phyloP scores from a whole-genome alignment of 148 eudicot genomes.

The Agrostemma githago region DNA sequence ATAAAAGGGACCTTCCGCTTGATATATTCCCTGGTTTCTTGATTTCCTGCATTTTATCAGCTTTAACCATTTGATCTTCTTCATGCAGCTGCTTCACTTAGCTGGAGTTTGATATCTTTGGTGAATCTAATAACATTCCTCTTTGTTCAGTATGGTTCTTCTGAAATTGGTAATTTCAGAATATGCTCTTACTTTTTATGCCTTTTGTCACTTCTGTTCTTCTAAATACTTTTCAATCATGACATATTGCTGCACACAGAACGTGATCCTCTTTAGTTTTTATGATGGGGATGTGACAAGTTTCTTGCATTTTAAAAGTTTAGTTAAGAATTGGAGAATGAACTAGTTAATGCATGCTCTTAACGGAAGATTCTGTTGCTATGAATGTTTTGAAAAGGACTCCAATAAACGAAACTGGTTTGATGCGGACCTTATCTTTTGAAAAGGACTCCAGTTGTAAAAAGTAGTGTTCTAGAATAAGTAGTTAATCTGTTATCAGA shows the following conservation, averaged over 20 bases:
- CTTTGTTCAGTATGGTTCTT: constrained; percentile 29
- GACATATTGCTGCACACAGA: constrained; percentile 1
- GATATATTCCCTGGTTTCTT: neutral
- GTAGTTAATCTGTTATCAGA: neutral
- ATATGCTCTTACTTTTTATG: neutral
- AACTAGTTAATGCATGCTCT: neutral
- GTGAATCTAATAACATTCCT: constrained; percentile 36
- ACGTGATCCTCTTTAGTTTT: neutral
- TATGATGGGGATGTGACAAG: neutral
- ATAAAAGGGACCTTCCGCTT: neutral
- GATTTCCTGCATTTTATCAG: neutral
- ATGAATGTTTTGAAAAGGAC: constrained; percentile 3
- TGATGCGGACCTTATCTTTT: neutral
- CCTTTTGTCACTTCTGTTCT: neutral
- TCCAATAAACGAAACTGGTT: neutral
- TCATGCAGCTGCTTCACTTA: constrained; percentile 39
- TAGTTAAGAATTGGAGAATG: neutral
- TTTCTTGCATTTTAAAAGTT: neutral
- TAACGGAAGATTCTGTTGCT: neutral
- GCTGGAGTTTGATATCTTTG: constrained; percentile 44
- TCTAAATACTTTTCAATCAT: neutral
- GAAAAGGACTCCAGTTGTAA: neutral
- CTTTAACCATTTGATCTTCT: neutral
- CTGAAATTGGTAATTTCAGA: constrained; percentile 26
- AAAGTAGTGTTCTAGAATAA: neutral